phyloP scores from a whole-genome alignment of 164 flowering plant genomes.

The Pachysandra terminalis region DNA sequence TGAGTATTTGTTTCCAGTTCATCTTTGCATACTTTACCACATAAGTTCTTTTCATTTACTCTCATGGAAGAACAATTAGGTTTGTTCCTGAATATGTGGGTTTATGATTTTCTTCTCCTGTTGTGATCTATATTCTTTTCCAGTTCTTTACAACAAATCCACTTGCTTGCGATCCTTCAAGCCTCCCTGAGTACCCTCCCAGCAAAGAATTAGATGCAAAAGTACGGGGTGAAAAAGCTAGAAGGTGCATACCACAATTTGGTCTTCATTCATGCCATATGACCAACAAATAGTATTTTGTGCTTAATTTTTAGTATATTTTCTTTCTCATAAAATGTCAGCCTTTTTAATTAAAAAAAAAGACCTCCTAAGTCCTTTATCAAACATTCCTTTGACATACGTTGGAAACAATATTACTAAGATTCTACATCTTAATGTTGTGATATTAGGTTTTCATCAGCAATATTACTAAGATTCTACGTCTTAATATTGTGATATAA shows the following conservation, averaged over 20 bases:
- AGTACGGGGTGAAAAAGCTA: slow-evolving; percentile 84
- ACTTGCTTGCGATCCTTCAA: slow-evolving; percentile 89
- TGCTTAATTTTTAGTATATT: not conserved
- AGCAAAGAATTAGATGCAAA: slow-evolving; percentile 95
- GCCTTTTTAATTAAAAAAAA: not conserved
- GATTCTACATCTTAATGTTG: too few relatives aligned
- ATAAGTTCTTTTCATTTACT: not conserved
- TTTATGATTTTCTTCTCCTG: not conserved
- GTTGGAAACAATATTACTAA: too few relatives aligned
- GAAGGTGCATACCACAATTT: slow-evolving; percentile 51
- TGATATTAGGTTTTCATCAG: not conserved
- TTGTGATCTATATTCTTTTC: slow-evolving; percentile 3
- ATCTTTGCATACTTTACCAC: not conserved
- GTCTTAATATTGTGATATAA: not conserved
- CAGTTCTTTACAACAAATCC: slow-evolving; percentile 88
- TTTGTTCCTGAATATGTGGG: not conserved
- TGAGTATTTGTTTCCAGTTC: not conserved
- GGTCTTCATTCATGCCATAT: not conserved
- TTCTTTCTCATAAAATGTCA: too few relatives aligned
- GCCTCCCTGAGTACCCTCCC: slow-evolving; percentile 95
- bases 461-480: not conserved
- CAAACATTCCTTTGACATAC: not conserved
- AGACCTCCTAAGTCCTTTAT: not conserved
- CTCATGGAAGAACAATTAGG: not conserved
- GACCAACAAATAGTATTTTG: not conserved